Conservation (phyloP, 2,329 filamentous ascomycete species). For the Sporothrix humicola region DNA sequence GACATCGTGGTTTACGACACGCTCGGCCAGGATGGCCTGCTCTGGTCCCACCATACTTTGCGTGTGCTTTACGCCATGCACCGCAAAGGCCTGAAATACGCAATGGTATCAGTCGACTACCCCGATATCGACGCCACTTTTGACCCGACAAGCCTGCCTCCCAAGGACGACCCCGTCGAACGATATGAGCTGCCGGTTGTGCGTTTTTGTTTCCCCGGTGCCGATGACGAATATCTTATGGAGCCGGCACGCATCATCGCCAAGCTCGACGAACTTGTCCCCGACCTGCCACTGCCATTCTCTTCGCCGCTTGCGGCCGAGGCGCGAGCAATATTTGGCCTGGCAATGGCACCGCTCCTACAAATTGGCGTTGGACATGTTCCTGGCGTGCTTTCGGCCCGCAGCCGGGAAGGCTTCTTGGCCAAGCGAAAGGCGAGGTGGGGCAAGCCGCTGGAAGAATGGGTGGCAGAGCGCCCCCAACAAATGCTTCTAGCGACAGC, state of each 20-base stretch:
- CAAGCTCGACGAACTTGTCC: neutral
- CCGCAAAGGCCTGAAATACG: neutral
- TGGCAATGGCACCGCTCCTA: neutral
- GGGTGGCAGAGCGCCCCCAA: slow-evolving; percentile 10
- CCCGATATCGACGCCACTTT: slow-evolving; percentile 10
- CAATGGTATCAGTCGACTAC: neutral
- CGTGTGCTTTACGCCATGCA: slow-evolving; percentile 7
- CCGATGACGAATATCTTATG: slow-evolving; percentile 4
- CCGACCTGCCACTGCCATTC: neutral
- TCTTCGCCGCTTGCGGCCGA: neutral
- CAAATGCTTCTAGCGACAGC: neutral
- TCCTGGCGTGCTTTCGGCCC: neutral
- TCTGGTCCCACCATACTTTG: slow-evolving; percentile 18
- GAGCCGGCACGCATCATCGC: neutral
- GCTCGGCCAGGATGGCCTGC: neutral
- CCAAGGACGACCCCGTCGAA: slow-evolving; percentile 18
- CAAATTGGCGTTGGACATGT: slow-evolving; percentile 10
- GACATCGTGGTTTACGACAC: slow-evolving; percentile 18
- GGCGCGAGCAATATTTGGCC: neutral
- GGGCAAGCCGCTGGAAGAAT: slow-evolving; percentile 7
- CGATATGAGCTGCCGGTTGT: neutral
- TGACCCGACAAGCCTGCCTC: neutral
- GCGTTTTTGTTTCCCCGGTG: neutral
- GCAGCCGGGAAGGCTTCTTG: slow-evolving; percentile 9
- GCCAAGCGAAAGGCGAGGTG: slow-evolving; percentile 13